phyloP scores from a whole-genome alignment of 164 flowering plant species.

The Akebia trifoliata region DNA sequence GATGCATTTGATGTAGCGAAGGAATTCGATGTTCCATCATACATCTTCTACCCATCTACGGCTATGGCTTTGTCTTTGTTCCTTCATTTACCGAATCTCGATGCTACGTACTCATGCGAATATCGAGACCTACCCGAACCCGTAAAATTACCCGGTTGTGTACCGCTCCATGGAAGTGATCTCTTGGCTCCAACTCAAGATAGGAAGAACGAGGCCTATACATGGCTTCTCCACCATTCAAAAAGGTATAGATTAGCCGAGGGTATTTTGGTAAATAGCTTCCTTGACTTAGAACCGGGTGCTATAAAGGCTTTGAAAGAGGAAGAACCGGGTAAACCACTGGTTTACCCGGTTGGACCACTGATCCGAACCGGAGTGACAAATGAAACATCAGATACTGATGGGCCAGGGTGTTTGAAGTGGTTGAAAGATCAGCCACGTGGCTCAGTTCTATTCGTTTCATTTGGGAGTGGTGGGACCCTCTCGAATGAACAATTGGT shows the following conservation, averaged over 20 bases:
- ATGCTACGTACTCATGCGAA: slow-evolving; percentile 20
- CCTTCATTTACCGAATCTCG: slow-evolving; percentile 29
- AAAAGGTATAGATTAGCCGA: slow-evolving; percentile 12
- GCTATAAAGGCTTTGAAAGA: slow-evolving; percentile 19
- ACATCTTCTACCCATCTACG: slow-evolving; percentile 34
- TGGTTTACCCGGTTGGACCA: slow-evolving; percentile 37
- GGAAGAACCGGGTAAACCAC: slow-evolving; percentile 10
- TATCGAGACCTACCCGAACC: slow-evolving; percentile 26
- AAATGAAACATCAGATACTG: background rate
- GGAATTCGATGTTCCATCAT: slow-evolving; percentile 28
- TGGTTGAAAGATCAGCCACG: slow-evolving; percentile 41
- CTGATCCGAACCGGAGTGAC: slow-evolving; percentile 11
- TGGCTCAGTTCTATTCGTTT: slow-evolving; percentile 34
- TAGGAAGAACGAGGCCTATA: slow-evolving; percentile 22
- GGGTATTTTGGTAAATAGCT: slow-evolving; percentile 28
- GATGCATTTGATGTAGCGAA: slow-evolving; percentile 32
- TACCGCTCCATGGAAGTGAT: slow-evolving; percentile 26
- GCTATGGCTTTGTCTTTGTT: slow-evolving; percentile 27
- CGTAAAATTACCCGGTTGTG: slow-evolving; percentile 30
- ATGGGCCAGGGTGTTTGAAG: slow-evolving; percentile 17
- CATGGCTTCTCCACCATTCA: slow-evolving; percentile 17
- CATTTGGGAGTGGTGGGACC: slow-evolving; percentile 45
- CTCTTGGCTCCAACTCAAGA: slow-evolving; percentile 27
- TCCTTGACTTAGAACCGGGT: slow-evolving; percentile 21
- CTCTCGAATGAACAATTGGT: slow-evolving; percentile 24